Evolutionary conservation across 768 basidiomycete genomes (phyloP).

Genomic region (Auriscalpium orientale): DNA sequence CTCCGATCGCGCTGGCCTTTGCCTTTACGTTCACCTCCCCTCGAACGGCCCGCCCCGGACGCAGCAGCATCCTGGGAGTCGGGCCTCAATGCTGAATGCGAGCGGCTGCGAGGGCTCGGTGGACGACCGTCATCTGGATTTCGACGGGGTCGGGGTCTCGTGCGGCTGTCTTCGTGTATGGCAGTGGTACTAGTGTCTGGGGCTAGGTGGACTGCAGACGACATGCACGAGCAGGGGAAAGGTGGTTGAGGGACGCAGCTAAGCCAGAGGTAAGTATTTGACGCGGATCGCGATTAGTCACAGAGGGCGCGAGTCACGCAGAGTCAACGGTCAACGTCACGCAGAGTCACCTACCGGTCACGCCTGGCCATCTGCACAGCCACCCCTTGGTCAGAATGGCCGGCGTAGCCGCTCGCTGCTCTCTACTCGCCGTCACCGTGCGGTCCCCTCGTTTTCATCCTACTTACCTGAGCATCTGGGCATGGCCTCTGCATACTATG

Average conservation of each 20-base stretch:
- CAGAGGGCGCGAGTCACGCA: slow-evolving; percentile 2
- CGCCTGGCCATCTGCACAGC: not conserved
- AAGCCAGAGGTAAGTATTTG: not conserved
- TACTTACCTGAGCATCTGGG: not conserved
- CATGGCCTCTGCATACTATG: slow-evolving; percentile 84
- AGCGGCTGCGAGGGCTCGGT: too few species aligned
- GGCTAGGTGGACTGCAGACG: not conserved
- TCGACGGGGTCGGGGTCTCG: not conserved
- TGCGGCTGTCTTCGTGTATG: not conserved
- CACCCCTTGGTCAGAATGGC: not conserved
- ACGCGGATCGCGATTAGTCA: not conserved
- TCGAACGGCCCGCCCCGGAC: too few species aligned
- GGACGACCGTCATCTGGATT: not conserved
- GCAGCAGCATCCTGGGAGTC: too few species aligned
- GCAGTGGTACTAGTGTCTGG: not conserved
- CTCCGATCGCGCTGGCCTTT: too few species aligned
- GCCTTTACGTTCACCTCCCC: too few species aligned
- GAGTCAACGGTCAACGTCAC: not conserved
- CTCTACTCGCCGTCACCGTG: not conserved
- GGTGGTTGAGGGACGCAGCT: not conserved
- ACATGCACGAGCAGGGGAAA: slow-evolving; percentile 3
- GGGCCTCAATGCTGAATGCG: too few species aligned
- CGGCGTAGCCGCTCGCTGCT: not conserved
- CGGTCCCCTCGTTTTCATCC: not conserved
- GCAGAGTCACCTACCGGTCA: too few species aligned